These are phyloP conservation scores for Cyclotella kingstonii DNA, from an alignment of 108 stramenopile species.

Conservation along the genomic window DNA sequence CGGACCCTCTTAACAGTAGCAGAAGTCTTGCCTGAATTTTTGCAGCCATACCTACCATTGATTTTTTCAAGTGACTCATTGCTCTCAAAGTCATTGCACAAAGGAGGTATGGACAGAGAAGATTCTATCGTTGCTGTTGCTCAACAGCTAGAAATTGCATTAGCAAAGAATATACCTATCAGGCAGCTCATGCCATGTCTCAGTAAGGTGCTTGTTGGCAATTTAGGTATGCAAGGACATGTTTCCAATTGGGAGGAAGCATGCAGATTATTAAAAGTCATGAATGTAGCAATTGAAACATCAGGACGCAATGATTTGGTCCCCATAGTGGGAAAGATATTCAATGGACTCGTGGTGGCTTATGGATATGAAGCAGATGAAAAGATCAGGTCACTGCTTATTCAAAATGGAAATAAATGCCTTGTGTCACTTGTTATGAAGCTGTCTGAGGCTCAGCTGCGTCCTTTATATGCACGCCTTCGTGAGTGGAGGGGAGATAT, in stretches of 20 bases:
- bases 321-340: constrained; percentile 48
- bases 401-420: constrained; percentile 51
- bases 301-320: constrained; percentile 54
- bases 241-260: constrained; percentile 42
- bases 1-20: constrained; percentile 53
- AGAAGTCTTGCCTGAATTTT: constrained; percentile 73
- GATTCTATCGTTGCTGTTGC: constrained; percentile 26
- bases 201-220: constrained; percentile 32
- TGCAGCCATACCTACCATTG: constrained; percentile 60
- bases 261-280: constrained; percentile 33
- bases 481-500: constrained; percentile 77
- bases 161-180: constrained; percentile 53
- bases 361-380: constrained; percentile 43
- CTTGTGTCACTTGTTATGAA: constrained; percentile 77
- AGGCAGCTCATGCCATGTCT: constrained; percentile 68
- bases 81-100: constrained; percentile 46
- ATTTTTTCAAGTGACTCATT: constrained; percentile 54
- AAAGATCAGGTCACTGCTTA: constrained; percentile 13
- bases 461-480: constrained; percentile 65
- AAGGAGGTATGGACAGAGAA: constrained; percentile 18
- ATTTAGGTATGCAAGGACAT: constrained; percentile 5
- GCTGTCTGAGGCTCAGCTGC: constrained; percentile 82
- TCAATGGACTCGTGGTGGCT: constrained; percentile 53
- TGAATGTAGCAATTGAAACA: constrained; percentile 52
- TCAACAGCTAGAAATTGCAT: constrained; percentile 36